Percentiles rank a stretch among this genome's conserved stretches.
Conservation (phyloP, 2,329 filamentous ascomycete species). For the Cadophora sp. region DNA sequence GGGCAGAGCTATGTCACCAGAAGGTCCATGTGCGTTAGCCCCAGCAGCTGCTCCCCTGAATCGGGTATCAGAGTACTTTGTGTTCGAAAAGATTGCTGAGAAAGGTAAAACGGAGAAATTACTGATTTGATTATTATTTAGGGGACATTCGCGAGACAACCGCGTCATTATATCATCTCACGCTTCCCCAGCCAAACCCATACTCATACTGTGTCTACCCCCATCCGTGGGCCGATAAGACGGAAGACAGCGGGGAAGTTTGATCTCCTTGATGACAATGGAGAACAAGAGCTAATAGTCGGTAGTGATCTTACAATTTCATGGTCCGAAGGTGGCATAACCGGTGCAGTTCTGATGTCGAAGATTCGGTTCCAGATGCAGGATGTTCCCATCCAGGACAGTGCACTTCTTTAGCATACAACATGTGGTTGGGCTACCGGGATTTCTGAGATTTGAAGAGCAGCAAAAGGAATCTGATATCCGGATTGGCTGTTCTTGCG, state of each 20-base stretch:
- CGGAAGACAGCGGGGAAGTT: slow-evolving; percentile 14
- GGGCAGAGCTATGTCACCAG: slow-evolving; percentile 27
- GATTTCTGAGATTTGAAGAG: background rate
- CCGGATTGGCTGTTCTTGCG: background rate
- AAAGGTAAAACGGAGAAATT: background rate
- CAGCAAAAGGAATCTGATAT: background rate
- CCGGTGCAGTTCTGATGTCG: slow-evolving; percentile 31
- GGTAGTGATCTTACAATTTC: slow-evolving; percentile 32
- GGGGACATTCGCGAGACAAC: background rate
- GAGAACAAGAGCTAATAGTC: background rate
- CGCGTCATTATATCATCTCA: background rate
- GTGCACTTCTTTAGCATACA: background rate
- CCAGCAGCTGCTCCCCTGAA: background rate
- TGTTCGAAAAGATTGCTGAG: background rate
- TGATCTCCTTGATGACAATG: background rate
- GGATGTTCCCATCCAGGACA: background rate
- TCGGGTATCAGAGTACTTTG: background rate
- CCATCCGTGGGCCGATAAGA: slow-evolving; percentile 35
- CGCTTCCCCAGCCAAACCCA: background rate
- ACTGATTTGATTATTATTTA: background rate
- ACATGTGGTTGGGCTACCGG: background rate
- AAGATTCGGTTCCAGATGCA: slow-evolving; percentile 27
- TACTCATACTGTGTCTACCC: slow-evolving; percentile 35
- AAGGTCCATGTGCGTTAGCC: slow-evolving; percentile 30
- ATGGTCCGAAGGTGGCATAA: slow-evolving; percentile 34